phyloP scores from a whole-genome alignment of 2,329 filamentous ascomycete species.

The Didymella pomorum region DNA sequence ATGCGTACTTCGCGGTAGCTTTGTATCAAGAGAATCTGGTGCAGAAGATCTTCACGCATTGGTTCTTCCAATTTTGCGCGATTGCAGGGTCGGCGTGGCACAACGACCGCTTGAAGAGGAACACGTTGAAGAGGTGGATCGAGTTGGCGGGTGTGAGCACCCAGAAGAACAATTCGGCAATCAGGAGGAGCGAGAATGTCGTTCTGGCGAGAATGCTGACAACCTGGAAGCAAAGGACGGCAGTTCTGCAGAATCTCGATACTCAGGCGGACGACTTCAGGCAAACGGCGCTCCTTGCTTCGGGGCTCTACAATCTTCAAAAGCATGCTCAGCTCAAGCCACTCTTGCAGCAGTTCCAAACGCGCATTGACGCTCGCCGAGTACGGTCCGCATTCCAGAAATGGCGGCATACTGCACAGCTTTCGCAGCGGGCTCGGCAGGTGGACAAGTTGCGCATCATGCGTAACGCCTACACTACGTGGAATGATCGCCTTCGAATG shows the following conservation, averaged over 20 bases:
- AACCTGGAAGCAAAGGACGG: conserved; percentile 32
- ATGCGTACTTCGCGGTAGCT: conserved; percentile 43
- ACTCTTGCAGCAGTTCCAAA: conserved; percentile 54
- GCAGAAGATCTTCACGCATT: conserved; percentile 43
- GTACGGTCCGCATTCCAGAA: conserved; percentile 56
- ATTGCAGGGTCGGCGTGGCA: conserved; percentile 46
- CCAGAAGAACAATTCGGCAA: conserved; percentile 38
- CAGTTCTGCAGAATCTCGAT: conserved; percentile 40
- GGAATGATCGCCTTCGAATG: conserved; percentile 68
- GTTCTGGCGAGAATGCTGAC: conserved; percentile 40
- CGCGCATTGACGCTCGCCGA: conserved; percentile 56
- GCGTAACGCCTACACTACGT: conserved; percentile 65
- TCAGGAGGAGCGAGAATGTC: conserved; percentile 29
- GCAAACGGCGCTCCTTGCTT: conserved; percentile 31
- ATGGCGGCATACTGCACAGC: conserved; percentile 57
- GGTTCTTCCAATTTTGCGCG: conserved; percentile 50
- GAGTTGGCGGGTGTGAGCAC: conserved; percentile 35
- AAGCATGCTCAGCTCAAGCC: conserved; percentile 55
- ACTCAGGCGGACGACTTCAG: conserved; percentile 49
- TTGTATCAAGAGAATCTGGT: conserved; percentile 47
- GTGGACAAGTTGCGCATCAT: conserved; percentile 62
- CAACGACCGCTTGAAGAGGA: conserved; percentile 37
- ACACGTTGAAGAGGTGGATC: conserved; percentile 39
- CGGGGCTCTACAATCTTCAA: conserved; percentile 34
- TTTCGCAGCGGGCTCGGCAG: conserved; percentile 58